Percentiles rank a stretch among this genome's conserved stretches.
These are phyloP conservation scores for Mucuna pruriens DNA, from an alignment of 306 rosid species.

Conservation along the genomic window DNA sequence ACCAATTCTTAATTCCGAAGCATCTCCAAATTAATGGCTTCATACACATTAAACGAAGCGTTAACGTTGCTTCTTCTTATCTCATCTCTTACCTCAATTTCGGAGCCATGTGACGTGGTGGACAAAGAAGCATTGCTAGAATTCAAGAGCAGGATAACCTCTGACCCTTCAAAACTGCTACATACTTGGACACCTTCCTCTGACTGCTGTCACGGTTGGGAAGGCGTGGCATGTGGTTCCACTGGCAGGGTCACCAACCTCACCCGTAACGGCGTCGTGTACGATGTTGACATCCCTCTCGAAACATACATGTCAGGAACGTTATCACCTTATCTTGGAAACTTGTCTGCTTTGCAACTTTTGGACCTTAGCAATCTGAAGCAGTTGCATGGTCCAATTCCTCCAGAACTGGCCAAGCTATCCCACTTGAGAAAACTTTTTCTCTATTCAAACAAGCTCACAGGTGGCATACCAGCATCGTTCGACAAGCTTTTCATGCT, in stretches of 20 bases:
- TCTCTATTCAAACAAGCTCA: slow-evolving; percentile 56
- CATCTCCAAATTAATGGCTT: slow-evolving; percentile 17
- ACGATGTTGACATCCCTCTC: slow-evolving; percentile 37
- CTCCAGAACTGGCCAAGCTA: slow-evolving; percentile 52
- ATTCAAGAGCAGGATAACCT: slow-evolving; percentile 54
- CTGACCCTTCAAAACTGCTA: slow-evolving; percentile 60
- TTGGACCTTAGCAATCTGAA: slow-evolving; percentile 61
- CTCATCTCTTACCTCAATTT: slow-evolving; percentile 18
- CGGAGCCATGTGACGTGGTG: slow-evolving; percentile 50
- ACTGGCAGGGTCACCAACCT: slow-evolving; percentile 57
- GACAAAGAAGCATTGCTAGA: slow-evolving; percentile 62
- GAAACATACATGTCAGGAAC: slow-evolving; percentile 65
- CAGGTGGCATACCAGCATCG: slow-evolving; percentile 45
- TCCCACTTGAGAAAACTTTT: slow-evolving; percentile 47
- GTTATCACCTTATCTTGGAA: slow-evolving; percentile 70
- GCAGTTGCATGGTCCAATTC: slow-evolving; percentile 60
- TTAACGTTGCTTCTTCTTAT: slow-evolving; percentile 36
- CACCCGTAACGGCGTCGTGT: slow-evolving; percentile 44
- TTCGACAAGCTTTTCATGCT: slow-evolving; percentile 45
- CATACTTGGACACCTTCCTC: slow-evolving; percentile 61
- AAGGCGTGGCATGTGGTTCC: slow-evolving; percentile 60
- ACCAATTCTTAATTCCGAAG: neutral
- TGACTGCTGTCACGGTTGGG: slow-evolving; percentile 68
- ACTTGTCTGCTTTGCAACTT: slow-evolving; percentile 54
- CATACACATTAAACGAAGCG: neutral